phyloP scores from a whole-genome alignment of 1,139 yeast species.

The Zygosaccharomyces sapae region DNA sequence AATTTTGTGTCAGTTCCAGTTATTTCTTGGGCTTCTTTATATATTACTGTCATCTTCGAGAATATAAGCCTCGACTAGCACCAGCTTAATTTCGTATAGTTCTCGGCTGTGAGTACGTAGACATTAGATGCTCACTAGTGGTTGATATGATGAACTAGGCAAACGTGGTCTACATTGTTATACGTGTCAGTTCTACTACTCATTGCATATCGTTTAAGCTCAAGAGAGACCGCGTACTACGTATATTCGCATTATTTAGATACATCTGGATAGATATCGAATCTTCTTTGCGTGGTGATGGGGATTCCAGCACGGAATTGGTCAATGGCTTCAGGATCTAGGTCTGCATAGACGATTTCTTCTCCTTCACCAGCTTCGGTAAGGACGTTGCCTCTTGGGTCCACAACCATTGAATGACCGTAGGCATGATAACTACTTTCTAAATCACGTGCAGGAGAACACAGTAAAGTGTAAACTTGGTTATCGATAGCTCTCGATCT shows the following conservation, averaged over 20 bases:
- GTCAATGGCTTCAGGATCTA: constrained; percentile 61
- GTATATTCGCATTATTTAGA: neutral
- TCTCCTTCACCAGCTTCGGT: constrained; percentile 86
- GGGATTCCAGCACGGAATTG: constrained; percentile 72
- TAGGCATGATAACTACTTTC: constrained; percentile 74
- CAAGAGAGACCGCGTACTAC: no score
- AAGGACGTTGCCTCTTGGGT: constrained; percentile 76
- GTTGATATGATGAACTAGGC: no score
- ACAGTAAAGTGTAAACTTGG: constrained; percentile 70
- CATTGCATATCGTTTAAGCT: no score
- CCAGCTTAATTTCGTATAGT: no score
- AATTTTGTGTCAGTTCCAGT: no score
- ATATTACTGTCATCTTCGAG: no score
- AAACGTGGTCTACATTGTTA: no score
- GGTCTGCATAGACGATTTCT: constrained; percentile 72
- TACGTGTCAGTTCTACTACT: no score
- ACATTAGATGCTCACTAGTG: no score
- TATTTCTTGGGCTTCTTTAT: no score
- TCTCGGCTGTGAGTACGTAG: no score
- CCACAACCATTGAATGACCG: constrained; percentile 85
- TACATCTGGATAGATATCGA: constrained; percentile 76
- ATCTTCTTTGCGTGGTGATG: constrained; percentile 72
- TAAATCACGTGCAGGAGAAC: constrained; percentile 85
- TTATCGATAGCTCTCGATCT: constrained; percentile 87
- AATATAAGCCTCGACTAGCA: no score